Evolutionary conservation across 2,329 filamentous ascomycete species (phyloP).

Genomic region (Colletotrichum graminicola): DNA sequence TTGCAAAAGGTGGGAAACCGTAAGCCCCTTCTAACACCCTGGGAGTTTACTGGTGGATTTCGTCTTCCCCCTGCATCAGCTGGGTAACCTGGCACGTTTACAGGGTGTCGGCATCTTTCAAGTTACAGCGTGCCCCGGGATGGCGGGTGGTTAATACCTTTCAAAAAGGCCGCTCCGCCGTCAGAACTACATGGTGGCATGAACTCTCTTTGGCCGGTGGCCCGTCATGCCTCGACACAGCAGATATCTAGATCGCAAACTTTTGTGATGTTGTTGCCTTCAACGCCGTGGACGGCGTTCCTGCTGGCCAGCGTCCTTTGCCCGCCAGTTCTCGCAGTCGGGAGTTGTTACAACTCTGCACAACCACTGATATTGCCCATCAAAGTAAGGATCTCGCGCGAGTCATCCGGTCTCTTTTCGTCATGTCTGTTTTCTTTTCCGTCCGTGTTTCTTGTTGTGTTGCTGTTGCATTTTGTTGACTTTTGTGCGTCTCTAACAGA

Average conservation of each 20-base stretch:
- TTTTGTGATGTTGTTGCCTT: constrained; percentile 38
- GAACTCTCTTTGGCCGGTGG: constrained; percentile 7
- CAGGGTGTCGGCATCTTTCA: constrained; percentile 32
- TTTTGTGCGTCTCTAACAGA: constrained; percentile 18
- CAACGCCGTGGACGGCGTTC: constrained; percentile 34
- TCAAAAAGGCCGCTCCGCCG: constrained; percentile 36
- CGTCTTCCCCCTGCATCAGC: constrained; percentile 13
- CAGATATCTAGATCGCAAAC: constrained; percentile 19
- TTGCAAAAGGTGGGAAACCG: constrained; percentile 33
- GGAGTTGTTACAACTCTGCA: constrained; percentile 26
- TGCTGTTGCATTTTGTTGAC: constrained; percentile 16
- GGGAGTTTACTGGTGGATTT: constrained; percentile 35
- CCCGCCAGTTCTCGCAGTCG: constrained; percentile 26
- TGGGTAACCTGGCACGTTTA: constrained; percentile 19
- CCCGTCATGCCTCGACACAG: constrained; percentile 37
- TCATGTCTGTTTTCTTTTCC: constrained; percentile 4
- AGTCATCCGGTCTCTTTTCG: constrained; percentile 26
- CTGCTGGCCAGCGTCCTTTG: constrained; percentile 40
- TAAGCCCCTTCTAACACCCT: constrained; percentile 39
- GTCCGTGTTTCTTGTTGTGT: background rate
- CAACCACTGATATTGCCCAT: constrained; percentile 39
- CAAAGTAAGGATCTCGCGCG: constrained; percentile 31
- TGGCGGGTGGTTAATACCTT: constrained; percentile 21
- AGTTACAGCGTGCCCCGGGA: constrained; percentile 27
- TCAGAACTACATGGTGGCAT: constrained; percentile 16